phyloP scores from a whole-genome alignment of 2,329 filamentous ascomycete genomes.

The Didymosphaeria variabile region DNA sequence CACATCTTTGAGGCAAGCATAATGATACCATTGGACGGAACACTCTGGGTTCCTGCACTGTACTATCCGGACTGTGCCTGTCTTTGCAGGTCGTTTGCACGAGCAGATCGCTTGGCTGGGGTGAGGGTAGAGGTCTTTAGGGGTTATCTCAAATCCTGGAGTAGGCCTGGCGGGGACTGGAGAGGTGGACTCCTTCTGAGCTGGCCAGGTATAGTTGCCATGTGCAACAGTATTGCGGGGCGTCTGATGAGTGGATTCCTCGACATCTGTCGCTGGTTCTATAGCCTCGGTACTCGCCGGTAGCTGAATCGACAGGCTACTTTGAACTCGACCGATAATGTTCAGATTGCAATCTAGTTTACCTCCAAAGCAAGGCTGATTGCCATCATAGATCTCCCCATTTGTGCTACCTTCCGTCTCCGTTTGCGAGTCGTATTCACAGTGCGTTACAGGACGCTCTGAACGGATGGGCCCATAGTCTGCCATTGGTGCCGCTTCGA shows the following conservation, averaged over 20 bases:
- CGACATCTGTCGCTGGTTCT: not conserved
- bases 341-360: not conserved
- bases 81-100: constrained; percentile 26
- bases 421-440: not conserved
- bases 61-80: constrained; percentile 17
- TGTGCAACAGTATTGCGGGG: not conserved
- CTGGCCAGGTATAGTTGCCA: not conserved
- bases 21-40: constrained; percentile 30
- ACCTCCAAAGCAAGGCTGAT: not conserved
- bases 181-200: not conserved
- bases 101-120: constrained; percentile 27
- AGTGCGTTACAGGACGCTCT: too few relatives aligned
- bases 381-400: not conserved
- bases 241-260: not conserved
- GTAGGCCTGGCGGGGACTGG: not conserved
- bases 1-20: constrained; percentile 28
- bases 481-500: not conserved
- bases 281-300: not conserved
- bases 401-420: not conserved
- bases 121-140: constrained; percentile 7
- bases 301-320: not conserved
- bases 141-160: not conserved
- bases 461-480: constrained; percentile 1
- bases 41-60: constrained; percentile 31
- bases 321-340: not conserved